Percentiles rank a stretch among this genome's conserved stretches.
Conservation (phyloP, 148 eudicot species). For the Vaccinium vitisidaea region DNA sequence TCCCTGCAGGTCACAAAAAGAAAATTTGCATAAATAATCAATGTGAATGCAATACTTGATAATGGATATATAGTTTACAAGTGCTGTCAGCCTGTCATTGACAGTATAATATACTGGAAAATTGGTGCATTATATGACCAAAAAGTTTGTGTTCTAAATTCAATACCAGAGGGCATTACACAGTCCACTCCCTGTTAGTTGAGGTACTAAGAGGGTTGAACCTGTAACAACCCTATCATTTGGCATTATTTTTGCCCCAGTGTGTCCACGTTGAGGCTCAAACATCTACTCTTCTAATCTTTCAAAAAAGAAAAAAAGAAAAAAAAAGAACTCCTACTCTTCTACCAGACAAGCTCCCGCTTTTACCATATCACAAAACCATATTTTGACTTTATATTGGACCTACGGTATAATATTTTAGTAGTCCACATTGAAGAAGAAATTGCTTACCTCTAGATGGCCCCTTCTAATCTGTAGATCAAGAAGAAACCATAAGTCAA, state of each 20-base stretch:
- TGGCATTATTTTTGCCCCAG: constrained; percentile 4
- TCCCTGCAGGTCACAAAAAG: constrained; percentile 50
- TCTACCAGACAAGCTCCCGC: background rate
- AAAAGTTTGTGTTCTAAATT: background rate
- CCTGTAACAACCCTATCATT: background rate
- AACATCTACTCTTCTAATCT: background rate
- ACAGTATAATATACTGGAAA: background rate
- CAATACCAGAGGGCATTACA: background rate
- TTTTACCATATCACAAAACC: background rate
- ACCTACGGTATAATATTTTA: background rate
- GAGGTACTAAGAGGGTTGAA: background rate
- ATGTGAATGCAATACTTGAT: constrained; percentile 1
- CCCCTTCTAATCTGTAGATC: constrained; percentile 59
- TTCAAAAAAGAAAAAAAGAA: too few species aligned
- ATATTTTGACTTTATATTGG: background rate
- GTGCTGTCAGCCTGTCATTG: background rate
- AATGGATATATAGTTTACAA: background rate
- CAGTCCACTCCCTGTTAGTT: background rate
- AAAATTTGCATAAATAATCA: background rate
- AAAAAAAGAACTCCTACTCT: background rate
- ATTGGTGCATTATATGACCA: background rate
- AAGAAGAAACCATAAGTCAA: constrained; percentile 20
- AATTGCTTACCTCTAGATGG: constrained; percentile 46
- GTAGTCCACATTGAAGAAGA: constrained; percentile 5
- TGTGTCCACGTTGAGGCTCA: background rate